Base-by-base conservation (phyloP, 495 filamentous ascomycete genomes). In the Xylaria venustula region DNA sequence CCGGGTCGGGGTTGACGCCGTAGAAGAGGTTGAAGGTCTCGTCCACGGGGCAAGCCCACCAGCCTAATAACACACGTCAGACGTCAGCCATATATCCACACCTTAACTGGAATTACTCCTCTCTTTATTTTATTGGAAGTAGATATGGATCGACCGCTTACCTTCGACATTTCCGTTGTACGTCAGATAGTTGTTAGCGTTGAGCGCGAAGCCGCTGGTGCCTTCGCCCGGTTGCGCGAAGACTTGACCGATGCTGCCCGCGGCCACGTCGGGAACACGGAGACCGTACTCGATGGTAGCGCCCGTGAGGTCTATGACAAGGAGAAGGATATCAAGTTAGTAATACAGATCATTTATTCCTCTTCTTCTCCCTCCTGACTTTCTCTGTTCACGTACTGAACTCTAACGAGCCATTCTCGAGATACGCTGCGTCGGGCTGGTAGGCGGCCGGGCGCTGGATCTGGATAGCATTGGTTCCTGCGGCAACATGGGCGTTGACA, bases 21-120 rank as follows among this genome's bases (percentile, higher is more conserved):
- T 53, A 60, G 49, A 32, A 53, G 19, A 60, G 58, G 7, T 34
- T 19, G 49, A 45, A 60, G 20, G 26, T 54, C 41, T 30, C 58
- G 28, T 52, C 19, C n/a, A 60, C 36, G 32, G 58, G 57, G 36
- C 58, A 60, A 22, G 58, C 58, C 58, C 58, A 60, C 46, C 48
- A 60, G 14, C 58, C 58, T 60, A 36, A 6, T 40, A 30, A 40
- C 25, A 6, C 11, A 12, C 7, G n/a, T 26, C 17, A 37, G 9
- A 0, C 1, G 20, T 57, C 17, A 55, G 42, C 45, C 12, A 26
- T 36, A 8, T 34, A 34, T 32, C 19, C 26, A 52, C 8, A 41
- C 23, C 3, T 11, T n/a, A 54, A 7, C 7, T 6, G 0, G 23
- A 23, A 2, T 11, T 30, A n/a, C n/a, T n/a, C n/a, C n/a, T n/a